Evolutionary conservation across 352 stramenopile species (phyloP).

Genomic region (Achlya hypogyna): DNA sequence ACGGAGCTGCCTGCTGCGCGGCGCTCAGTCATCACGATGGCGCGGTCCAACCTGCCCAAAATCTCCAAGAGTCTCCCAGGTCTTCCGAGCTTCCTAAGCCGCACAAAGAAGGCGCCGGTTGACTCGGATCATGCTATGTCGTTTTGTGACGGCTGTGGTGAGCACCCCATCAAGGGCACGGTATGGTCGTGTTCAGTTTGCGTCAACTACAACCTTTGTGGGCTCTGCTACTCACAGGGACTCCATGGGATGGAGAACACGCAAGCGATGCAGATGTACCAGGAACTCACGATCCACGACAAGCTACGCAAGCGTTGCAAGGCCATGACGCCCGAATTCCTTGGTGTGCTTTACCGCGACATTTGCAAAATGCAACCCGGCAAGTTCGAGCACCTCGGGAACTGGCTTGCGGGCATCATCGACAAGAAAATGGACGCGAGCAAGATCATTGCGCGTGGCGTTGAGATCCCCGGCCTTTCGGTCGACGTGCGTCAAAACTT

Average conservation of each 20-base stretch:
- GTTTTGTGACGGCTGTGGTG: conserved; percentile 63
- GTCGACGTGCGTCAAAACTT: conserved; percentile 52
- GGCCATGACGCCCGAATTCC: conserved; percentile 59
- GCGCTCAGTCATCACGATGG: conserved; percentile 10
- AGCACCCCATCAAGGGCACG: conserved; percentile 51
- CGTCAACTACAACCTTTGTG: conserved; percentile 59
- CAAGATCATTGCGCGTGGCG: conserved; percentile 72
- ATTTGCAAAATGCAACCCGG: conserved; percentile 69
- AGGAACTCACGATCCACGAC: conserved; percentile 57
- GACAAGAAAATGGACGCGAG: conserved; percentile 40
- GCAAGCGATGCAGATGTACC: conserved; percentile 52
- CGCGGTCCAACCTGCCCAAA: conserved; percentile 9
- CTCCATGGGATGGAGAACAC: conserved; percentile 69
- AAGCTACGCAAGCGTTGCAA: conserved; percentile 72
- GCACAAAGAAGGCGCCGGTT: background rate
- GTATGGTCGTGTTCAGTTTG: conserved; percentile 70
- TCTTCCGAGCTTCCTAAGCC: conserved; percentile 3
- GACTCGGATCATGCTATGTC: conserved; percentile 9
- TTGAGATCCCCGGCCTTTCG: conserved; percentile 62
- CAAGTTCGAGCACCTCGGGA: conserved; percentile 77
- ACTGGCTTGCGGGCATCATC: conserved; percentile 74
- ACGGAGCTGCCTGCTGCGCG: conserved; percentile 2
- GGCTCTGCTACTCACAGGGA: conserved; percentile 56
- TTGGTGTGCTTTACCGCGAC: conserved; percentile 59
- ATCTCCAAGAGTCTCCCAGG: conserved; percentile 12